These are phyloP conservation scores for Allium cepa DNA, from an alignment of 106 monocot species.

Conservation along the genomic window DNA sequence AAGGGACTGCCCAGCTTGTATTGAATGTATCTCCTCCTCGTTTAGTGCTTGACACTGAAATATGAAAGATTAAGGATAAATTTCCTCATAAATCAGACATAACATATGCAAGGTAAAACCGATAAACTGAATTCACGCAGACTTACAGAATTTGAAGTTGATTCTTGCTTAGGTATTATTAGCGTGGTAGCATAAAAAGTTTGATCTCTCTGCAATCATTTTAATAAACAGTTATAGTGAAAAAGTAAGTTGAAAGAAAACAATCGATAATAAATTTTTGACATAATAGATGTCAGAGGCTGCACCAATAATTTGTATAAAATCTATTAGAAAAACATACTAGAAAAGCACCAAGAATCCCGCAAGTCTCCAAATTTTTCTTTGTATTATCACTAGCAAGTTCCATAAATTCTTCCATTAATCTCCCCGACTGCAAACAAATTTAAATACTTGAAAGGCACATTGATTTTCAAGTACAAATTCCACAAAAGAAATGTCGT, in stretches of 20 bases:
- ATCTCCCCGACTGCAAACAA: constrained; percentile 54
- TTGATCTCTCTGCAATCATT: constrained; percentile 49
- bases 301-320: no score
- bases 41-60: constrained; percentile 79
- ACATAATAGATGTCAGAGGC: no score
- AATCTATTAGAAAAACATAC: constrained; percentile 29
- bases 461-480: not conserved
- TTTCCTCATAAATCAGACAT: no score
- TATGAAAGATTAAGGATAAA: not conserved
- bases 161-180: constrained; percentile 90
- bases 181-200: constrained; percentile 79
- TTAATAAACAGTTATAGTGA: no score
- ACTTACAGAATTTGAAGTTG: constrained; percentile 70
- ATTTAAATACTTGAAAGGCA: not conserved
- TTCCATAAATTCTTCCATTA: constrained; percentile 91
- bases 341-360: constrained; percentile 82
- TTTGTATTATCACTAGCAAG: constrained; percentile 81
- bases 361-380: constrained; percentile 88
- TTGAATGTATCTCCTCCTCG: constrained; percentile 87
- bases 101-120: no score
- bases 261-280: no score
- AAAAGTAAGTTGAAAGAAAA: no score
- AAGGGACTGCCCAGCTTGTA: constrained; percentile 61
- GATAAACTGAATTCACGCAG: not conserved
- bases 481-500: not conserved